A percentile compares a stretch with the other conserved stretches of the same genome.
Evolutionary conservation across 768 basidiomycete species (phyloP).

Genomic region (Lentinula boryana): DNA sequence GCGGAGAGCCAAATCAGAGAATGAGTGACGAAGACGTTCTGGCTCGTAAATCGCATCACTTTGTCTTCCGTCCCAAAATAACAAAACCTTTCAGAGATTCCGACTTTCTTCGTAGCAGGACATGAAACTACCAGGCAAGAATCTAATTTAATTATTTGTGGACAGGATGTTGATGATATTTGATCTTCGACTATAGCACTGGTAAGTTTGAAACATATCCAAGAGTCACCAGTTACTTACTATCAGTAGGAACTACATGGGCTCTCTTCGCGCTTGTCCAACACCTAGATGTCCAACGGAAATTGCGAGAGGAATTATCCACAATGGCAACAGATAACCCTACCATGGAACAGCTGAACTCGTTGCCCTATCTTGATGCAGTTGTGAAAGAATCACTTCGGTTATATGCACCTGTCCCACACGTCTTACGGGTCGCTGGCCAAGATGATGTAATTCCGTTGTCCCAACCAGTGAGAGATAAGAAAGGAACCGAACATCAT

Average conservation of each 20-base stretch:
- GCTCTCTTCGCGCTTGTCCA: slow-evolving; percentile 34
- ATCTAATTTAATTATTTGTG: neutral
- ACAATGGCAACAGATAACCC: slow-evolving; percentile 33
- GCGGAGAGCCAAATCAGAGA: slow-evolving; percentile 48
- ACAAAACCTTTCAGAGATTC: slow-evolving; percentile 25
- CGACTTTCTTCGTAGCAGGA: slow-evolving; percentile 38
- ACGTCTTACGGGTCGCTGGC: slow-evolving; percentile 22
- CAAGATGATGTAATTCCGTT: slow-evolving; percentile 32
- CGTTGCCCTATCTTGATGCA: slow-evolving; percentile 45
- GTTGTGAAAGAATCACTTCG: slow-evolving; percentile 40
- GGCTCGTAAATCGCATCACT: slow-evolving; percentile 25
- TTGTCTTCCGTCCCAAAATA: neutral
- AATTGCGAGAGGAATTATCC: slow-evolving; percentile 39
- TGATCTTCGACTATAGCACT: neutral
- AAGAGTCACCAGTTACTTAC: neutral
- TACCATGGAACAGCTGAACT: slow-evolving; percentile 43
- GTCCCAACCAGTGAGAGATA: slow-evolving; percentile 26
- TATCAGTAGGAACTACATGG: slow-evolving; percentile 29
- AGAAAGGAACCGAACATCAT: slow-evolving; percentile 19
- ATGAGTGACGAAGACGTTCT: slow-evolving; percentile 61
- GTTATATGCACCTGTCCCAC: slow-evolving; percentile 29
- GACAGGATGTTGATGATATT: neutral
- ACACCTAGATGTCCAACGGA: slow-evolving; percentile 31
- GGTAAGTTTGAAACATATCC: neutral
- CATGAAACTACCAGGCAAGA: slow-evolving; percentile 31